Percentiles rank a stretch among this genome's conserved stretches.
These are phyloP conservation scores for Farysia itapuensis DNA, from an alignment of 1,284 basidiomycete species.

Conservation along the genomic window DNA sequence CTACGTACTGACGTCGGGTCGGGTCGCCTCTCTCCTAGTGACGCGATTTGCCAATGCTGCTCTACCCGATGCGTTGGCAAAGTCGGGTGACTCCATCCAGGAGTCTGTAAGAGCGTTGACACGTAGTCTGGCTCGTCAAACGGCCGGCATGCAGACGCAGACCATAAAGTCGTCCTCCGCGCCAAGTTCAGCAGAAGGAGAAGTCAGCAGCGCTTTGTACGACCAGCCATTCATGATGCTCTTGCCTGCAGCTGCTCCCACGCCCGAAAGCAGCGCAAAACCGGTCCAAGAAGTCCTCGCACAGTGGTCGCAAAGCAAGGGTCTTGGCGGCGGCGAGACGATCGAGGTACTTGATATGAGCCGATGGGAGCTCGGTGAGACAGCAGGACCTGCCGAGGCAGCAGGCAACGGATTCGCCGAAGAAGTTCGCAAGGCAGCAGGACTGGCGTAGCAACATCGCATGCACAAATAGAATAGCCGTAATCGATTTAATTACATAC, in stretches of 20 bases:
- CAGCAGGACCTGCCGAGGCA: conserved; percentile 20
- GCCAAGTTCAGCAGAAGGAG: conserved; percentile 46
- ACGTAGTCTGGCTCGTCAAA: conserved; percentile 78
- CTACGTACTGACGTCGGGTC: conserved; percentile 32
- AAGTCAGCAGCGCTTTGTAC: conserved; percentile 70
- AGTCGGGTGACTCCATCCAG: conserved; percentile 22
- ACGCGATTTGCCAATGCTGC: conserved; percentile 18
- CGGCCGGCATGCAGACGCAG: conserved; percentile 79
- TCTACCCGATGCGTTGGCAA: conserved; percentile 10
- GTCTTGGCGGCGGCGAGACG: conserved; percentile 55
- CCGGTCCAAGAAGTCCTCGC: conserved; percentile 67
- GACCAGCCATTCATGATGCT: conserved; percentile 81
- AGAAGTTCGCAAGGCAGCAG: conserved; percentile 53
- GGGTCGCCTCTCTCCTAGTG: conserved; percentile 44
- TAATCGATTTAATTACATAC: background rate
- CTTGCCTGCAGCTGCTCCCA: conserved; percentile 34
- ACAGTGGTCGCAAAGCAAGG: conserved; percentile 70
- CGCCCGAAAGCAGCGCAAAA: conserved; percentile 64
- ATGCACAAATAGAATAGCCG: background rate
- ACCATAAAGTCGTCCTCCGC: conserved; percentile 62
- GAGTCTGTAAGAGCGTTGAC: conserved; percentile 69
- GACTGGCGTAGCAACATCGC: conserved; percentile 25
- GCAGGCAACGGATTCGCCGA: conserved; percentile 37
- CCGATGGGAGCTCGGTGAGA: conserved; percentile 61
- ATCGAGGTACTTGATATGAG: conserved; percentile 60